A percentile compares a stretch with the other conserved stretches of the same genome.
phyloP scores from a whole-genome alignment of 2,329 filamentous ascomycete genomes.

The Cryoendolithus antarcticus region DNA sequence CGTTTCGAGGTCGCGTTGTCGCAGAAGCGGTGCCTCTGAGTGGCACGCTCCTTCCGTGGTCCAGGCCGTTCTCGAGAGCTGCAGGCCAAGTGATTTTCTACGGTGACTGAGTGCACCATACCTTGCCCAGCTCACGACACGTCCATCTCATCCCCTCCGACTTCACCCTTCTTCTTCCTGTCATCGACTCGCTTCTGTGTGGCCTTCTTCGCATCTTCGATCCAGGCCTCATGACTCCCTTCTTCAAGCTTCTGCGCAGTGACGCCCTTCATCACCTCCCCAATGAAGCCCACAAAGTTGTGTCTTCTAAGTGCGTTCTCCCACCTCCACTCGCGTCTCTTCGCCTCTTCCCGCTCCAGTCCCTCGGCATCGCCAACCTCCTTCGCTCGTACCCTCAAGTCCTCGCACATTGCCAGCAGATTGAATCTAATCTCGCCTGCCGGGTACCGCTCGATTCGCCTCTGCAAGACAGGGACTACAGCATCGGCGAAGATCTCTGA shows the following conservation, averaged over 20 bases:
- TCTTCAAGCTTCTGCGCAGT: constrained; percentile 59
- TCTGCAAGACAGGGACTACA: constrained; percentile 77
- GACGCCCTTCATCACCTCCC: constrained; percentile 78
- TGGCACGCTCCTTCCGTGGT: no score
- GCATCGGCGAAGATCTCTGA: constrained; percentile 61
- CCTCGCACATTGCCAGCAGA: constrained; percentile 79
- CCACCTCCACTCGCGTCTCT: constrained; percentile 79
- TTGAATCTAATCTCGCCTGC: constrained; percentile 88
- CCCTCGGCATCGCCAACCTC: constrained; percentile 74
- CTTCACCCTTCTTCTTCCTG: constrained; percentile 27
- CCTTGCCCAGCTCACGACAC: constrained; percentile 16
- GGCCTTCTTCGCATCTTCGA: constrained; percentile 53
- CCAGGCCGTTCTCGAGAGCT: no score
- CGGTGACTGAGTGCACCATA: no score
- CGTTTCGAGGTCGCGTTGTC: no score
- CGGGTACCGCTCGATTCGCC: constrained; percentile 75
- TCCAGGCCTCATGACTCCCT: constrained; percentile 59
- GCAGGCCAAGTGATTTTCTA: no score
- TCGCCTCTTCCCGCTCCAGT: constrained; percentile 67
- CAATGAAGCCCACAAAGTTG: constrained; percentile 94
- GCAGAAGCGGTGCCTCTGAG: no score
- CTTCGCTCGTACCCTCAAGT: constrained; percentile 62
- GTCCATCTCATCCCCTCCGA: constrained; percentile 27
- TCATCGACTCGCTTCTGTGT: constrained; percentile 39
- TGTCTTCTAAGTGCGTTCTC: constrained; percentile 86